Percentiles rank a stretch among this genome's conserved stretches.
These are phyloP conservation scores for Curvularia eragrostidis DNA, from an alignment of 2,329 filamentous ascomycete genomes.

Conservation along the genomic window DNA sequence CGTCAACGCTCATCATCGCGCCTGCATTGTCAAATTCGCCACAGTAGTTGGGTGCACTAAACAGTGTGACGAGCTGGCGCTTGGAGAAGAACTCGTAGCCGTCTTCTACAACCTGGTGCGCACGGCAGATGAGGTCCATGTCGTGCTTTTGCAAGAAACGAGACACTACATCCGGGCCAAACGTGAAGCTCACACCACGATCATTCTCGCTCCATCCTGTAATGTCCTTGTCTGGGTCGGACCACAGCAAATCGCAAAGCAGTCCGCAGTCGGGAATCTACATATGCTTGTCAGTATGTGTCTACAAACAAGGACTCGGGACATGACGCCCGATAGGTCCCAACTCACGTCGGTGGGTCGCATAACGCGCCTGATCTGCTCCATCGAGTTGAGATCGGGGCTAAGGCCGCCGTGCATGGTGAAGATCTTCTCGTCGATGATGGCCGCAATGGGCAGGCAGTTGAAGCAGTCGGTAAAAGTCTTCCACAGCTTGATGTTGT, in stretches of 20 bases:
- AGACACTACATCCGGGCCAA: slow-evolving; percentile 95
- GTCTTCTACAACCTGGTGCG: slow-evolving; percentile 98
- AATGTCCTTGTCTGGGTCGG: slow-evolving; percentile 98
- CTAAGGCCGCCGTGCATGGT: slow-evolving; percentile 99
- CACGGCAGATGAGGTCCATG: slow-evolving; percentile 99
- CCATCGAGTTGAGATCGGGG: slow-evolving; percentile 98
- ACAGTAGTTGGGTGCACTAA: slow-evolving; percentile 98
- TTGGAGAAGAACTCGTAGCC: slow-evolving; percentile 99
- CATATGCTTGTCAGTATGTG: slow-evolving; percentile 48
- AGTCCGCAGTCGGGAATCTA: slow-evolving; percentile 98
- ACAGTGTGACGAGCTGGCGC: slow-evolving; percentile 94
- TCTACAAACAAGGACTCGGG: slow-evolving; percentile 35
- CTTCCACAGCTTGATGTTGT: slow-evolving; percentile 99
- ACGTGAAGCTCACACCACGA: slow-evolving; percentile 97
- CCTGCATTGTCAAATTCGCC: slow-evolving; percentile 99
- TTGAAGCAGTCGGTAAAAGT: slow-evolving; percentile 99
- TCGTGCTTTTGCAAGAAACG: slow-evolving; percentile 98
- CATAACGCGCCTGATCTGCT: slow-evolving; percentile 99
- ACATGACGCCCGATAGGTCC: neutral
- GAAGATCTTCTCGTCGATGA: slow-evolving; percentile 99
- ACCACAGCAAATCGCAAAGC: slow-evolving; percentile 97
- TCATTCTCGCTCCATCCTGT: slow-evolving; percentile 99
- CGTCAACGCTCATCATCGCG: slow-evolving; percentile 99
- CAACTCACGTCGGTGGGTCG: slow-evolving; percentile 92
- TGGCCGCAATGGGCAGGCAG: slow-evolving; percentile 95